phyloP scores from a whole-genome alignment of 352 stramenopile species.

The Phytophthora melonis region DNA sequence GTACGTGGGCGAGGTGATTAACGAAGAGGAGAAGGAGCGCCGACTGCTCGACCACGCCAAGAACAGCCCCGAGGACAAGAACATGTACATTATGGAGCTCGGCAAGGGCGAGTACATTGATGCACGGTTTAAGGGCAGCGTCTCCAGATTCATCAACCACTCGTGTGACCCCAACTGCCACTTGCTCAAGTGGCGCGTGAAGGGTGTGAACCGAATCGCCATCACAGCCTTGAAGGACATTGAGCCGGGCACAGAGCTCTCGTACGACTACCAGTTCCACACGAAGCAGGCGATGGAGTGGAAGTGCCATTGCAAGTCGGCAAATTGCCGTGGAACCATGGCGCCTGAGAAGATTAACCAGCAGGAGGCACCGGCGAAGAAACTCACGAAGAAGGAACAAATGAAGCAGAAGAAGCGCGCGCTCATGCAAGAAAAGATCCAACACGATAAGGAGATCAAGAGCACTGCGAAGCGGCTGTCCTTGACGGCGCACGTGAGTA shows the following conservation, averaged over 20 bases:
- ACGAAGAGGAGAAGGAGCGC: constrained; percentile 92
- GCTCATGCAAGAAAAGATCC: constrained; percentile 71
- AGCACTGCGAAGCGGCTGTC: constrained; percentile 69
- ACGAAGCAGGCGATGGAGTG: constrained; percentile 88
- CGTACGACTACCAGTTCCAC: constrained; percentile 96
- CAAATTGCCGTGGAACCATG: constrained; percentile 89
- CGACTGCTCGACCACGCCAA: constrained; percentile 86
- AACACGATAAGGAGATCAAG: constrained; percentile 73
- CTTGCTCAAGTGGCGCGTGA: constrained; percentile 95
- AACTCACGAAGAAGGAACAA: constrained; percentile 86
- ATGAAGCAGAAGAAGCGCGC: constrained; percentile 74
- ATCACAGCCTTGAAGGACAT: constrained; percentile 94
- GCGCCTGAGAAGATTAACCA: constrained; percentile 82
- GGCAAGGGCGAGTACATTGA: constrained; percentile 95
- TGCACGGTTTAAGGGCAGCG: constrained; percentile 92
- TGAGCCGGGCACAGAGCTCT: constrained; percentile 89
- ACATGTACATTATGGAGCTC: constrained; percentile 97
- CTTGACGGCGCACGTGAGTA: constrained; percentile 67
- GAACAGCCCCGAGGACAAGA: constrained; percentile 94
- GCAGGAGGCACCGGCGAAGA: constrained; percentile 51
- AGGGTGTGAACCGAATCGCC: constrained; percentile 92
- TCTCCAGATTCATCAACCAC: constrained; percentile 98
- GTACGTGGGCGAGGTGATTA: constrained; percentile 96
- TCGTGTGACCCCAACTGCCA: constrained; percentile 97
- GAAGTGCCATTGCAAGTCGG: constrained; percentile 87